A percentile compares a stretch with the other conserved stretches of the same genome.
Conservation (phyloP, 345 rosid species). For the Sonneratia caseolaris region DNA sequence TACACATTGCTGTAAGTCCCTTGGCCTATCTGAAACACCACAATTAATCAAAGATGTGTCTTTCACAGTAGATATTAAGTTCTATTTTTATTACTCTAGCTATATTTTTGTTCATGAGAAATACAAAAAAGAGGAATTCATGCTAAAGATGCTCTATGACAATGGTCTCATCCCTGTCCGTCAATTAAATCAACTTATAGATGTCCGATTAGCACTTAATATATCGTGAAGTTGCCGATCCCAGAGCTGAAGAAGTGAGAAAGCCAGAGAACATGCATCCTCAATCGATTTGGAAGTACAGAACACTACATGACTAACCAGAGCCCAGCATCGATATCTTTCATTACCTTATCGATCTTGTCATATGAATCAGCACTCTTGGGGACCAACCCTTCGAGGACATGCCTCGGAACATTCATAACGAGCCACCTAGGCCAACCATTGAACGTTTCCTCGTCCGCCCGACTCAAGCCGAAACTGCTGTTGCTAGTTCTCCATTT, state of each 20-base stretch:
- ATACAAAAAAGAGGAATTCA: too few species aligned
- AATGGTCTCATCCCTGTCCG: too few species aligned
- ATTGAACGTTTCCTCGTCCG: conserved; percentile 18
- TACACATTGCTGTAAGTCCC: conserved; percentile 77
- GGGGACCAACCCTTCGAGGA: conserved; percentile 42
- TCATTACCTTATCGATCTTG: conserved; percentile 47
- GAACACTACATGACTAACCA: background rate
- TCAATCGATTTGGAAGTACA: background rate
- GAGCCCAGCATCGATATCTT: background rate
- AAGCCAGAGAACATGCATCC: background rate
- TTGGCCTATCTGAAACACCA: conserved; percentile 33
- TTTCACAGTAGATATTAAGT: background rate
- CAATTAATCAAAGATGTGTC: background rate
- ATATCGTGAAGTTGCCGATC: background rate
- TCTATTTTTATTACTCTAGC: too few species aligned
- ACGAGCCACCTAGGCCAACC: conserved; percentile 69
- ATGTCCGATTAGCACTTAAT: background rate
- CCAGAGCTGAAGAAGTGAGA: background rate
- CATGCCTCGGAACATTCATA: conserved; percentile 41
- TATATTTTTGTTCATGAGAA: too few species aligned
- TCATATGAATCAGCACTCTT: conserved; percentile 53
- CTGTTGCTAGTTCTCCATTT: conserved; percentile 7
- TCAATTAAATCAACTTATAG: too few species aligned
- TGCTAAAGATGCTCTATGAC: too few species aligned
- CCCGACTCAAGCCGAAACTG: conserved; percentile 1